Evolutionary conservation across 2,329 filamentous ascomycete species (phyloP).

Genomic region (Microdochium paspali): DNA sequence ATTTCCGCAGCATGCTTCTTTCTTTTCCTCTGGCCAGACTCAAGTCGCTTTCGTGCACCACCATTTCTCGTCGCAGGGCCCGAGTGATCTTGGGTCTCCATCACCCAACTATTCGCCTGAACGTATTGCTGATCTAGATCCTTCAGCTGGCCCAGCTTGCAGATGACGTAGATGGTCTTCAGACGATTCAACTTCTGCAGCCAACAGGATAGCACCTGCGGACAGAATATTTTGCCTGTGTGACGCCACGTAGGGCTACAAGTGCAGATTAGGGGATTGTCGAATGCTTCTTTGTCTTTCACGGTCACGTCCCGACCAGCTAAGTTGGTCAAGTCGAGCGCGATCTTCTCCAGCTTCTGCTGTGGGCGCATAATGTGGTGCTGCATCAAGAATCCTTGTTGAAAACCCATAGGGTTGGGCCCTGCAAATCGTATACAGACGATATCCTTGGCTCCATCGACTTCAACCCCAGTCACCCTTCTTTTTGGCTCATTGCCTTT

Average conservation of each 20-base stretch:
- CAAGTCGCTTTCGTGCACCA: no score
- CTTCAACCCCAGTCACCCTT: background rate
- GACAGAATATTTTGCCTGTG: slow-evolving; percentile 4
- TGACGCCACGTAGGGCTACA: background rate
- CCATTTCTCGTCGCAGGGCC: no score
- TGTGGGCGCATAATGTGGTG: background rate
- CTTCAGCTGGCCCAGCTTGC: slow-evolving; percentile 2
- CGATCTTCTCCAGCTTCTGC: background rate
- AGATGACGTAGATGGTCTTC: slow-evolving; percentile 18
- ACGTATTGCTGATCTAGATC: background rate
- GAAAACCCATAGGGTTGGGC: background rate
- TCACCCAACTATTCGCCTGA: background rate
- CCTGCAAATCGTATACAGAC: background rate
- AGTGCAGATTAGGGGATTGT: background rate
- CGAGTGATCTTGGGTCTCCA: no score
- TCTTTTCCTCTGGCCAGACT: no score
- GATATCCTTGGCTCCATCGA: background rate
- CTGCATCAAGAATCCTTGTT: background rate
- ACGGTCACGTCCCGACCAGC: background rate
- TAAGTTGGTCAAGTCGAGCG: background rate
- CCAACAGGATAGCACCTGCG: slow-evolving; percentile 9
- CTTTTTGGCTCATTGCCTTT: background rate
- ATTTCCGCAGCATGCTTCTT: no score
- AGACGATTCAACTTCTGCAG: slow-evolving; percentile 16
- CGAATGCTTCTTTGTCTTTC: background rate